These are phyloP conservation scores for Trebouxia gelatinosa DNA, from an alignment of 163 green algal species.

Conservation along the genomic window DNA sequence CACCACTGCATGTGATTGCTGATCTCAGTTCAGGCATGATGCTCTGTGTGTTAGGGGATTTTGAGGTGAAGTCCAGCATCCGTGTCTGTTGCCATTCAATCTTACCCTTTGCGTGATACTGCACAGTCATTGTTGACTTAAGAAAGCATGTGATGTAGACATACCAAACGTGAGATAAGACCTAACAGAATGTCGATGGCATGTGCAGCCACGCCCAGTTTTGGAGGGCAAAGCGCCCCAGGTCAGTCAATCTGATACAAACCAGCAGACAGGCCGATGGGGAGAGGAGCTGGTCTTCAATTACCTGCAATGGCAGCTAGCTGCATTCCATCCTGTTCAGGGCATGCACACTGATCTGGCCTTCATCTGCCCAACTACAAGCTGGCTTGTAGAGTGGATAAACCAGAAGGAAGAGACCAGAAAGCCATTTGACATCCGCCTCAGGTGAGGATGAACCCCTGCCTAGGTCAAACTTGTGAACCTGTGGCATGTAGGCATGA, in stretches of 20 bases:
- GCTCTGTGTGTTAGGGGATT: too few relatives aligned
- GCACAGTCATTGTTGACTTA: too few relatives aligned
- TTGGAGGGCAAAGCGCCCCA: background rate
- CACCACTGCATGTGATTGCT: too few relatives aligned
- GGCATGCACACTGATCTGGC: background rate
- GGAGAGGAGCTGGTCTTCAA: slow-evolving; percentile 26
- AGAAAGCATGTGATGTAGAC: too few relatives aligned
- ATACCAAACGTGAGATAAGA: too few relatives aligned
- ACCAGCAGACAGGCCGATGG: slow-evolving; percentile 21
- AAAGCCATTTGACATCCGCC: slow-evolving; percentile 16
- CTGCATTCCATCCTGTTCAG: background rate
- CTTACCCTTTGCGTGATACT: too few relatives aligned
- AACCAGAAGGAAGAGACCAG: slow-evolving; percentile 14
- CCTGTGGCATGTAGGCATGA: background rate
- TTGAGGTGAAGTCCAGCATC: too few relatives aligned
- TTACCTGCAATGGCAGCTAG: slow-evolving; percentile 28
- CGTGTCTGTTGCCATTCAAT: too few relatives aligned
- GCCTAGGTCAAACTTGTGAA: background rate
- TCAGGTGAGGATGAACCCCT: background rate
- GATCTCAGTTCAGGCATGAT: too few relatives aligned
- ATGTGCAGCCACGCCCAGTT: background rate
- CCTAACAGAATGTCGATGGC: too few relatives aligned
- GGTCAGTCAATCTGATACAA: background rate
- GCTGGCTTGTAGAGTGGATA: slow-evolving; percentile 25
- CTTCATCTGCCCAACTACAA: background rate